Conservation (phyloP, 257 asterid species). For the Nicotiana benthamiana region DNA sequence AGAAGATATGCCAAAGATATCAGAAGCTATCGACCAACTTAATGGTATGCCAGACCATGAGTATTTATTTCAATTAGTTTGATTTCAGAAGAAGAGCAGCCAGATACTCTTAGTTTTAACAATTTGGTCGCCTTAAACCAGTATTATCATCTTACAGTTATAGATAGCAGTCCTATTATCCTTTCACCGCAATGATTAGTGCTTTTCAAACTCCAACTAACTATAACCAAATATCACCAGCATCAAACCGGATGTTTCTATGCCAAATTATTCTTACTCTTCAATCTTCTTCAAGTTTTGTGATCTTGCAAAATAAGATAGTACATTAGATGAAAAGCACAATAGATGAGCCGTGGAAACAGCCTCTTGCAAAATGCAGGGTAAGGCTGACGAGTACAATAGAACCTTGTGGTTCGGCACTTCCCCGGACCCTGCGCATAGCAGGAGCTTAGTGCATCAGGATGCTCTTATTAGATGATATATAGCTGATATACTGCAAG, state of each 20-base stretch:
- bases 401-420: too few relatives aligned
- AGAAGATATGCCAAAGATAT: constrained; percentile 12
- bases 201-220: not conserved
- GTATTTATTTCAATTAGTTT: not conserved
- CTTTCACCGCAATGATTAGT: not conserved
- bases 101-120: not conserved
- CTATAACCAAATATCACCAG: not conserved
- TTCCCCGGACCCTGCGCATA: too few relatives aligned
- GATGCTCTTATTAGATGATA: not conserved
- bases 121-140: not conserved
- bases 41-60: not conserved
- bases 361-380: too few relatives aligned
- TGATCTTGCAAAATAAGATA: not conserved
- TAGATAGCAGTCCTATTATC: not conserved
- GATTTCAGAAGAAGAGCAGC: not conserved
- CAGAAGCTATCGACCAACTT: not conserved
- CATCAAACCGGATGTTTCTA: not conserved
- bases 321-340: not conserved
- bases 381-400: too few relatives aligned
- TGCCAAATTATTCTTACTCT: not conserved
- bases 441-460: too few relatives aligned
- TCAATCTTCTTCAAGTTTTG: not conserved
- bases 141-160: not conserved
- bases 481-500: not conserved
- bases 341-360: too few relatives aligned